Evolutionary conservation across 2,329 filamentous ascomycete species (phyloP).

Genomic region (Seiridium unicorne): DNA sequence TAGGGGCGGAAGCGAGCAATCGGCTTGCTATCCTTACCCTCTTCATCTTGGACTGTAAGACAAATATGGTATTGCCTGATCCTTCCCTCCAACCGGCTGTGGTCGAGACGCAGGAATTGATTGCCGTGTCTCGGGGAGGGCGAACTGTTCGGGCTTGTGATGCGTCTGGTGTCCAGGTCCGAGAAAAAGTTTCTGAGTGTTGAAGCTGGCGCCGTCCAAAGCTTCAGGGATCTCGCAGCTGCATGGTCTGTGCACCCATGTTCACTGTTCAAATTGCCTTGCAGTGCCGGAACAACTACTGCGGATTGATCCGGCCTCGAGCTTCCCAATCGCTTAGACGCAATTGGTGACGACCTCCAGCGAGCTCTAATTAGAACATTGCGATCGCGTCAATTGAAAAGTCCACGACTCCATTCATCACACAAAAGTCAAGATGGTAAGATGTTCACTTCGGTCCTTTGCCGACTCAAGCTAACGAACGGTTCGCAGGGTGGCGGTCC

Average conservation of each 20-base stretch:
- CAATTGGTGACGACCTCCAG: slow-evolving; percentile 5
- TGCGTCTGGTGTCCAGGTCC: slow-evolving; percentile 3
- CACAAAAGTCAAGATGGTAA: slow-evolving; percentile 54
- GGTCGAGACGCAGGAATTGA: background rate
- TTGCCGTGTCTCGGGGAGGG: background rate
- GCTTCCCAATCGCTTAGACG: background rate
- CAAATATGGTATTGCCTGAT: background rate
- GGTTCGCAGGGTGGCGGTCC: slow-evolving; percentile 70
- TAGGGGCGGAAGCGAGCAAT: slow-evolving; percentile 45
- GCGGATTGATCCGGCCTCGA: slow-evolving; percentile 1
- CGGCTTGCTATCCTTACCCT: slow-evolving; percentile 62
- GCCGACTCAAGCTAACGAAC: slow-evolving; percentile 35
- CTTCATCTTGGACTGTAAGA: slow-evolving; percentile 45
- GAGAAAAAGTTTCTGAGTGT: slow-evolving; percentile 7
- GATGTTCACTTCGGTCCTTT: slow-evolving; percentile 14
- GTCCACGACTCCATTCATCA: slow-evolving; percentile 20
- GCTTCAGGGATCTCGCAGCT: slow-evolving; percentile 2
- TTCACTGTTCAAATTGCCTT: background rate
- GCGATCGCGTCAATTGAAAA: background rate
- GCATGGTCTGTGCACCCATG: slow-evolving; percentile 3
- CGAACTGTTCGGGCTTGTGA: slow-evolving; percentile 2
- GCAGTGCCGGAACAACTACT: slow-evolving; percentile 2
- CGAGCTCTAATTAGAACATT: slow-evolving; percentile 7
- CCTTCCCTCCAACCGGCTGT: slow-evolving; percentile 4
- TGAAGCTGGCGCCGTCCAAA: background rate